Conservation (phyloP, 768 basidiomycete genomes). For the Artomyces pyxidatus region DNA sequence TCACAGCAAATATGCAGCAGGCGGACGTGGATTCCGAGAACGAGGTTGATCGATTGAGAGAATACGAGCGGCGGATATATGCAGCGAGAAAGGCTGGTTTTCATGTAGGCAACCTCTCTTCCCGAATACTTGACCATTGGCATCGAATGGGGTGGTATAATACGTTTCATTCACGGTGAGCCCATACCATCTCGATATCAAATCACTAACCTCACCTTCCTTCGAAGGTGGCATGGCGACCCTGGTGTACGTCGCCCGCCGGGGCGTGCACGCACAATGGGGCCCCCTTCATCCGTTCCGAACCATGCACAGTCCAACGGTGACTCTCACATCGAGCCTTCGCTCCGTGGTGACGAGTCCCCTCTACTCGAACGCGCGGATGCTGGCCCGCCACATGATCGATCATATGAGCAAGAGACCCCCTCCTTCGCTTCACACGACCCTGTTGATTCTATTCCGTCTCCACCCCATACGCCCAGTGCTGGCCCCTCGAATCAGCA, state of each 20-base stretch:
- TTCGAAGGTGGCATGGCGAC: slow-evolving; percentile 15
- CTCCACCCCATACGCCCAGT: slow-evolving; percentile 16
- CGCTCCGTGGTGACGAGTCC: slow-evolving; percentile 11
- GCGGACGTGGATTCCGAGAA: slow-evolving; percentile 32
- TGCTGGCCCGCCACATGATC: slow-evolving; percentile 13
- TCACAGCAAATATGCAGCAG: slow-evolving; percentile 30
- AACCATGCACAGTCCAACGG: slow-evolving; percentile 7
- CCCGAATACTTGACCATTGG: slow-evolving; percentile 75
- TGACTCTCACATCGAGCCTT: slow-evolving; percentile 8
- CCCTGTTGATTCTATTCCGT: slow-evolving; percentile 13
- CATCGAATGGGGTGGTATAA: slow-evolving; percentile 70
- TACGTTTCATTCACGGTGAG: slow-evolving; percentile 60
- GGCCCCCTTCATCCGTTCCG: slow-evolving; percentile 11
- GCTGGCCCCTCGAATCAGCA: slow-evolving; percentile 10
- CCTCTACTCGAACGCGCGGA: slow-evolving; percentile 8
- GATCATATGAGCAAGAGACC: slow-evolving; percentile 8
- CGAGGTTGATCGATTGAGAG: slow-evolving; percentile 58
- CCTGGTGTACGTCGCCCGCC: slow-evolving; percentile 14
- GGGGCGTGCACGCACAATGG: slow-evolving; percentile 14
- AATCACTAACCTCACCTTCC: slow-evolving; percentile 1
- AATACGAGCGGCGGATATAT: slow-evolving; percentile 67
- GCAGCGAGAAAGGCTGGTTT: slow-evolving; percentile 55
- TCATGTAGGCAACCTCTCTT: slow-evolving; percentile 66
- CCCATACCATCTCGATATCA: slow-evolving; percentile 3
- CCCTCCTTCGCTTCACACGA: slow-evolving; percentile 9